Base-by-base conservation (phyloP, 169 alveolate genomes). In the Cryptosporidium xiaoi region DNA sequence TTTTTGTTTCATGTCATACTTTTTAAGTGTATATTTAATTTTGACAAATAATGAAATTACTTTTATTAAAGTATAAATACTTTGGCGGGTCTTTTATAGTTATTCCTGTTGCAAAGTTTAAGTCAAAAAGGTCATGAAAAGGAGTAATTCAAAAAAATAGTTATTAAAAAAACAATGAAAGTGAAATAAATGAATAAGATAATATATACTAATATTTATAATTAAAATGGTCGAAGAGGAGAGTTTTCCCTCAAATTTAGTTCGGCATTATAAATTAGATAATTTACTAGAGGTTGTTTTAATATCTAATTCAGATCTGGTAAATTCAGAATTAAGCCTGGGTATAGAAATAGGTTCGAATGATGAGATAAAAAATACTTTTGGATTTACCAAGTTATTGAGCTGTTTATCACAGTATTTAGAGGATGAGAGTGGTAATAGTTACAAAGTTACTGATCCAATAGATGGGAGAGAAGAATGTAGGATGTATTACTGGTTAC, bases 401-500 rank as follows among this genome's bases (percentile, higher is more conserved):
- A 48, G 65, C 1, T 67, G 82, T 50, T 16, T 51, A 12, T 67
- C 34, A 7, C 82, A 67, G 48, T 67, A 67, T 50, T 27, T 67
- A 29, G 65, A 20, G 62, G 51, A 16, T 36, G 44, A 67, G 8
- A 64, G 20, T 50, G 53, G 53, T 3, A 18, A 51, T 16, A 50
- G 29, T 50, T 27, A 24, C 34, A 67, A 67, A 24, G 8, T 67
- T n/a, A 29, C 33, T 20, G 65, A 51, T 34, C 44, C 65, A 1
- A 67, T 51, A 18, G 51, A 24, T n/a, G 53, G 44, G 6, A 29
- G 44, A 2, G 27, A 24, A 20, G 36, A 33, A 31, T 67, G 82
- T 50, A 50, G 50, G 12, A 51, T 64, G 4, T 51, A 67, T 29
- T 67, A 67, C 48, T 67, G 82, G 82, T 31, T 67, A n/a, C 82